Base-by-base conservation (phyloP, 257 asterid genomes). In the Rauvolfia tetraphylla region DNA sequence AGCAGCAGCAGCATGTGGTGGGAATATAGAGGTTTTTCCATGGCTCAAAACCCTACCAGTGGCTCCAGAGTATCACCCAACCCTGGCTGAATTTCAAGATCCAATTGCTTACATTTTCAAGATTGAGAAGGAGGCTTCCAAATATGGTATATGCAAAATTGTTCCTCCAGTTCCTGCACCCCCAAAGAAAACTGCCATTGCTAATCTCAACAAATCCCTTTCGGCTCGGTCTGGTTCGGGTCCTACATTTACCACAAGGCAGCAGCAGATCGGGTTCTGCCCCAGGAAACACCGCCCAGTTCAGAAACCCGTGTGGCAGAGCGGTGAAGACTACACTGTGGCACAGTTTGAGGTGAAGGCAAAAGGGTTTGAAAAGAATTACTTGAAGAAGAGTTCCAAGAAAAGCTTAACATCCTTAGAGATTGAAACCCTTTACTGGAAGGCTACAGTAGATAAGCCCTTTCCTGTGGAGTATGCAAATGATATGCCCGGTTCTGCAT, bases 401-500 rank as follows among this genome's bases (percentile, higher is more conserved):
- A 95, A 87, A 85, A 83, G 46, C 31, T 56, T 89, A 75, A 86
- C 70, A 65, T 82, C 97, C 3, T 56, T 95, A 74, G 99, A 93
- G 36, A 76, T 86, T 51, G 99, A 95, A 80, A 84, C 97, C 81
- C 91, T 95, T 51, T 95, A 84, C 67, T 95, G 99, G 99, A 93
- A 91, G 42, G 99, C 99, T 23, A 93, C 88, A 44, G 93, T 87
- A 72, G 99, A 95, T 79, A 95, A 93, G 85, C 98, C 99, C 81
- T 93, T 95, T 59, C 76, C 86, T 1, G 99, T 95, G 68, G 99
- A 95, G 89, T 95, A 95, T 23, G 99, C 99, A 0, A 95, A 95
- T 76, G 99, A 95, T 83, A 93, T 95, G 97, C 99, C 99, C 0
- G 99, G 99, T n/a, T 95, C 99, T 1, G 99, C 98, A 4, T 95